phyloP scores from a whole-genome alignment of 2,329 filamentous ascomycete species.

The Colletotrichum spinosum region DNA sequence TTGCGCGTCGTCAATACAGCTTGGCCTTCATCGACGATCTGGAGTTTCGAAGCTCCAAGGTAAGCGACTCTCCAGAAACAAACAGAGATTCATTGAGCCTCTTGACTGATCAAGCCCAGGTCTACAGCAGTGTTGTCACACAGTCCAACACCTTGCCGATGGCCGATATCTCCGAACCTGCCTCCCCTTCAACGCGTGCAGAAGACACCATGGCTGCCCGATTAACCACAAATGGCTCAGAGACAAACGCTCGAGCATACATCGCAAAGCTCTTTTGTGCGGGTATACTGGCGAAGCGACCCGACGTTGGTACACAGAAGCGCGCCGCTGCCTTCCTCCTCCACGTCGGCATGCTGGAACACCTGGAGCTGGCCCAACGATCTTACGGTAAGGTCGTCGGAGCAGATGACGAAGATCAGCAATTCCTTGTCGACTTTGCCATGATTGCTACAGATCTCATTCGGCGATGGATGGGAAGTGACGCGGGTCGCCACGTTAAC shows the following conservation, averaged over 20 bases:
- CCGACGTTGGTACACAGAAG: not conserved
- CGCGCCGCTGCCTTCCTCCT: constrained; percentile 20
- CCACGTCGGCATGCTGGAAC: constrained; percentile 19
- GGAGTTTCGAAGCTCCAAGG: constrained; percentile 73
- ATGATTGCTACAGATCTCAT: constrained; percentile 1
- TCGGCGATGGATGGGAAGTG: not conserved
- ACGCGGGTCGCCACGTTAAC: not conserved
- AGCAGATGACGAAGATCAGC: not conserved
- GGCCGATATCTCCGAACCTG: no score
- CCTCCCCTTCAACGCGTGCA: no score
- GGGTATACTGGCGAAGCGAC: not conserved
- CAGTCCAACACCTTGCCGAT: no score
- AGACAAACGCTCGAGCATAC: not conserved
- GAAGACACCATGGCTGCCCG: no score
- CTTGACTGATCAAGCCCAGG: not conserved
- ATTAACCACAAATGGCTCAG: not conserved
- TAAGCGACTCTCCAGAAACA: constrained; percentile 40
- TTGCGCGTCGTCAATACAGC: constrained; percentile 68
- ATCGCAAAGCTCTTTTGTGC: constrained; percentile 14
- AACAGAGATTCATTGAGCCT: no score
- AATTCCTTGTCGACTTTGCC: constrained; percentile 20
- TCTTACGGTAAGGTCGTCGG: not conserved
- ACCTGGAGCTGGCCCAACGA: constrained; percentile 1
- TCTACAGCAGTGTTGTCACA: constrained; percentile 11
- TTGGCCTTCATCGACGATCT: constrained; percentile 73